These are phyloP conservation scores for Tanacetum coccineum DNA, from an alignment of 129 eudicot species.

Conservation along the genomic window DNA sequence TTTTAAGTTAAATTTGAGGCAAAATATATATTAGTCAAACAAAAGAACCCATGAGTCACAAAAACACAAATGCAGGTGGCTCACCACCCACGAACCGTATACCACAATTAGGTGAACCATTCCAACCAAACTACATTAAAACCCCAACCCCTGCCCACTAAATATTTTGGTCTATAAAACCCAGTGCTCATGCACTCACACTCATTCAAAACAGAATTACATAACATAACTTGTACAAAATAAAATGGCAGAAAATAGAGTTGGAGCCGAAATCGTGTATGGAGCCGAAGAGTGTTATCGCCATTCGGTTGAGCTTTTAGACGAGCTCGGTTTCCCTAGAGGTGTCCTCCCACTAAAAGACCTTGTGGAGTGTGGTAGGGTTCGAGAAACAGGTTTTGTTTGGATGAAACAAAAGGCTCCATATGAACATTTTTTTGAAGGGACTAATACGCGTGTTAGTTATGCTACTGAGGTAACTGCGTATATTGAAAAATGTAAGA, in stretches of 20 bases:
- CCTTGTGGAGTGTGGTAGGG: conserved; percentile 80
- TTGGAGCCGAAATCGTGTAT: conserved; percentile 65
- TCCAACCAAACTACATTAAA: conserved; percentile 29
- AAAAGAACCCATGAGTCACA: background rate
- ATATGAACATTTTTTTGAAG: conserved; percentile 71
- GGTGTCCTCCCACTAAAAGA: conserved; percentile 80
- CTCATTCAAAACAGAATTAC: conserved; percentile 6
- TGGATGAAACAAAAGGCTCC: conserved; percentile 92
- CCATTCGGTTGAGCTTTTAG: conserved; percentile 51
- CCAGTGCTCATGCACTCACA: conserved; percentile 10
- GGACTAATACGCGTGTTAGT: conserved; percentile 53
- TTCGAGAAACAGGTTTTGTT: conserved; percentile 53
- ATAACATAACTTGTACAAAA: no score
- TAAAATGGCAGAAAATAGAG: conserved; percentile 38
- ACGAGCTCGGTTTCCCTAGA: conserved; percentile 74
- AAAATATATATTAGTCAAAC: background rate
- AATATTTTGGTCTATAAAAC: conserved; percentile 23
- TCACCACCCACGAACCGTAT: conserved; percentile 21
- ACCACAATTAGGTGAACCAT: conserved; percentile 46
- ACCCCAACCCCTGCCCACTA: conserved; percentile 51
- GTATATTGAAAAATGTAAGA: conserved; percentile 63
- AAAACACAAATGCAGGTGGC: conserved; percentile 30
- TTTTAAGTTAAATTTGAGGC: background rate
- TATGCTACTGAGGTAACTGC: conserved; percentile 77
- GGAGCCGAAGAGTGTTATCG: conserved; percentile 61